These are phyloP conservation scores for Ganoderma meredithae DNA, from an alignment of 1,284 basidiomycete genomes.

Conservation along the genomic window DNA sequence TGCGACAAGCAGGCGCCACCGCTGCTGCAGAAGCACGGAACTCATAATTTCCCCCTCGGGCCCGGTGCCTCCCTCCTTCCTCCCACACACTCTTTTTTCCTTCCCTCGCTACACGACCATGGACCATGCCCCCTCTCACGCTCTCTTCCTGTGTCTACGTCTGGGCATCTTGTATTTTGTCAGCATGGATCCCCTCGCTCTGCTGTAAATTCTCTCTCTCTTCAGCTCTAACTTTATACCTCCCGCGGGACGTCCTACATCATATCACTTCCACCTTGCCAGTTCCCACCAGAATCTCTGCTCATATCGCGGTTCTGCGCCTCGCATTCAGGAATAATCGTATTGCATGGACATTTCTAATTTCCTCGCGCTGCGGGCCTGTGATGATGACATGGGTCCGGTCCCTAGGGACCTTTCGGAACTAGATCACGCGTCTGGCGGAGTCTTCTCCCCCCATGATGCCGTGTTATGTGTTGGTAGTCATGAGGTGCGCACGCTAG, in stretches of 20 bases:
- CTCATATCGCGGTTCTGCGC: neutral
- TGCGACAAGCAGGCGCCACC: constrained; percentile 50
- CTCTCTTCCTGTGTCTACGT: constrained; percentile 12
- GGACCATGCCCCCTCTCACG: neutral
- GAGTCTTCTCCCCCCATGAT: neutral
- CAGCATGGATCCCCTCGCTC: neutral
- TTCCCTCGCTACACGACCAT: neutral
- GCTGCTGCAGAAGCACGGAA: constrained; percentile 28
- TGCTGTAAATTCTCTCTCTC: constrained; percentile 6
- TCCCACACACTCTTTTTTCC: neutral
- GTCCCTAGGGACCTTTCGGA: neutral
- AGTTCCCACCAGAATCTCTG: neutral
- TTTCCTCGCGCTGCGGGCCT: neutral
- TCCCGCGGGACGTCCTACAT: neutral
- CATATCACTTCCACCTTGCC: constrained; percentile 2
- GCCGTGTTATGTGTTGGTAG: neutral
- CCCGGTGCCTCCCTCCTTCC: neutral
- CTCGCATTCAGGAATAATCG: constrained; percentile 17
- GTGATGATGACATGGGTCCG: neutral
- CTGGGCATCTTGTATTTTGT: constrained; percentile 10
- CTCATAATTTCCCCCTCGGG: constrained; percentile 6
- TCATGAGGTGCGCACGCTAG: too few relatives aligned
- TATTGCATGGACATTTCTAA: constrained; percentile 18
- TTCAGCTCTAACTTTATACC: constrained; percentile 4
- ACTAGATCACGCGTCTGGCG: neutral